Base-by-base conservation (phyloP, 1,284 basidiomycete species). In the Ustilago lituana region DNA sequence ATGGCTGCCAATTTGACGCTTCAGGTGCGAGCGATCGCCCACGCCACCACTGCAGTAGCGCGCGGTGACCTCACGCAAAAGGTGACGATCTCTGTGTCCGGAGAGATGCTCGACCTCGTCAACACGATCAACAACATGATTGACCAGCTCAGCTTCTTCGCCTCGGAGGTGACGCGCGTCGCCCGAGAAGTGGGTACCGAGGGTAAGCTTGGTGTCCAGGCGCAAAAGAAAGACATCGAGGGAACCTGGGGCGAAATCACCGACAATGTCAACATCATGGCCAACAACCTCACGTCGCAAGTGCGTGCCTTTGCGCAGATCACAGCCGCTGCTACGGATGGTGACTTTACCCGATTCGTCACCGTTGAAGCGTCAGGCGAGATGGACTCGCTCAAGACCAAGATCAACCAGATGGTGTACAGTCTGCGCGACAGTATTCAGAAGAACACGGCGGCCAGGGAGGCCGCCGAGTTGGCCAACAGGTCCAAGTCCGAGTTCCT, bases 221-320 rank as follows among this genome's bases (percentile, higher is more conserved):
- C 96, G 17, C 93, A 98, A 82, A 93, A 98, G 39, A 93, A 93
- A 69, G 93, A 94, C 69, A 92, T 98, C 31, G 92, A 98, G 80
- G 96, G 95, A 49, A 96, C 93, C 49, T 98, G 95, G 96, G 92
- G 94, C 81, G 94, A 97, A 83, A 97, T 98, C 82, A 98, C 95
- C 89, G 95, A 84, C 69, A 92, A 88, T 24, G 65, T 75, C 49
- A 74, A 80, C 61, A 65, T 78, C 43, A 75, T 74, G 78, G 80
- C 85, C 5, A 91, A 91, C 66, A 96, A 96, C 83, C 86, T 98
- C 84, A 98, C 95, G 14, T 96, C 94, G 0, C 95, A 98, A 89
- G 96, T 98, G 60, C 90, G 96, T 84, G 96, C 96, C 17, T 98
- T 98, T 81, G 96, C 95, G 0, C 95, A 98, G 84, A 98, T 98